Base-by-base conservation (phyloP, 1,284 basidiomycete species). In the Polyporus tsugae region DNA sequence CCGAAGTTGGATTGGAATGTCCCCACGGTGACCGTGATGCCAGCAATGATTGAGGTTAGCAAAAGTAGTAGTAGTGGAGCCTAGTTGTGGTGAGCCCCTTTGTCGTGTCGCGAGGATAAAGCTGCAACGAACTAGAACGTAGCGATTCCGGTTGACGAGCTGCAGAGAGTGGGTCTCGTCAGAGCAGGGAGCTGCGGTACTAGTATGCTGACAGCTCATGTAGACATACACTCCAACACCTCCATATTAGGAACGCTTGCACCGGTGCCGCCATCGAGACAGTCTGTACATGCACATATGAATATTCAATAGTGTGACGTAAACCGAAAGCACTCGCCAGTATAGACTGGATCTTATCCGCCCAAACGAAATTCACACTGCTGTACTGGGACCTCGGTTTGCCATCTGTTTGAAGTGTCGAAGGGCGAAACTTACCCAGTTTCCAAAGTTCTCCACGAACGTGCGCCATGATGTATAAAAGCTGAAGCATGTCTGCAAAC, bases 181-280 rank as follows among this genome's bases (percentile, higher is more conserved):
- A 17, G 44, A 35, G 19, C 6, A 15, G 13, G 13, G 19, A 13
- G 29, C 29, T 29, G 29, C 29, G 29, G 29, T 29, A 55, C 17
- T 4, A 35, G 19, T 4, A 42, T 4, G 9, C 25, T 22, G 6
- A 19, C 13, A 17, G 35, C 19, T 15, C 5, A 1, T 39, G 22
- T 6, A 36, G 19, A 66, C 77, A 9, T 67, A 79, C 78, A 38
- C 63, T 73, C 76, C 76, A 79, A 69, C 78, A 80, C 22, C 78
- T 70, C 76, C 76, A 79, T 38, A 79, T 78, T 5, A 79, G 68
- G 62, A 79, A 80, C 0, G 71, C 72, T 68, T 80, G 78, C 2
- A 80, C 76, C 0, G 78, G 78, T 3, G 74, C 70, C 0, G 78
- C 72, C 76, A 80, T 78, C 6, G 72, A 60, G 22, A 73, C 70